These are phyloP conservation scores for Pseudozyma sp. DNA, from an alignment of 1,284 basidiomycete species.

Conservation along the genomic window DNA sequence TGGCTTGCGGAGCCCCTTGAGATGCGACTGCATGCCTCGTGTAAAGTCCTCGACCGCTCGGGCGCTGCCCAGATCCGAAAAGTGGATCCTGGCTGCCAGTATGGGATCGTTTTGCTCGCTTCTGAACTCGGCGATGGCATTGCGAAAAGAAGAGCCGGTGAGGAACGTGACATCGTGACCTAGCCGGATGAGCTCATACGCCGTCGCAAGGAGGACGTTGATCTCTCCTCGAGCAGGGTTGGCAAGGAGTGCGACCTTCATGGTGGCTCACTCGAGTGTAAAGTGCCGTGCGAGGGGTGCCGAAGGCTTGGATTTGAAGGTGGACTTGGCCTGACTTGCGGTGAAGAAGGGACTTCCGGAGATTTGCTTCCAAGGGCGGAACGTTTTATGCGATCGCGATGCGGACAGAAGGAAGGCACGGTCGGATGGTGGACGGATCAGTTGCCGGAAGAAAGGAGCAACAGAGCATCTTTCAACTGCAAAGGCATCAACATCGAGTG, in stretches of 20 bases:
- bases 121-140: conserved; percentile 25
- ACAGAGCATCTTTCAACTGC: too few relatives aligned
- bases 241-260: conserved; percentile 47
- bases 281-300: not conserved
- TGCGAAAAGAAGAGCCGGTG: conserved; percentile 34
- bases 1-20: conserved; percentile 29
- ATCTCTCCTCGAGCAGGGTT: conserved; percentile 48
- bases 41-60: conserved; percentile 42
- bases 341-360: too few relatives aligned
- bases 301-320: too few relatives aligned
- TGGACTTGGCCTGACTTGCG: too few relatives aligned
- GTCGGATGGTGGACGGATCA: too few relatives aligned
- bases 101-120: conserved; percentile 20
- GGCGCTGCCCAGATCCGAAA: conserved; percentile 15
- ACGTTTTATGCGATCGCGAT: too few relatives aligned
- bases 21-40: conserved; percentile 24
- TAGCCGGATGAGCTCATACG: conserved; percentile 32
- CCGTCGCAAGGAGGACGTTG: conserved; percentile 47
- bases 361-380: too few relatives aligned
- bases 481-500: too few relatives aligned
- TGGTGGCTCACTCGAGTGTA: conserved; percentile 2
- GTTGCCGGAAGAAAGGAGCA: too few relatives aligned
- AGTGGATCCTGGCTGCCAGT: conserved; percentile 25
- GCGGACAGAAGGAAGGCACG: too few relatives aligned
- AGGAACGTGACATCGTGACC: conserved; percentile 37